Evolutionary conservation across 768 basidiomycete species (phyloP).

Genomic region (Candolleomyces eurysporus): DNA sequence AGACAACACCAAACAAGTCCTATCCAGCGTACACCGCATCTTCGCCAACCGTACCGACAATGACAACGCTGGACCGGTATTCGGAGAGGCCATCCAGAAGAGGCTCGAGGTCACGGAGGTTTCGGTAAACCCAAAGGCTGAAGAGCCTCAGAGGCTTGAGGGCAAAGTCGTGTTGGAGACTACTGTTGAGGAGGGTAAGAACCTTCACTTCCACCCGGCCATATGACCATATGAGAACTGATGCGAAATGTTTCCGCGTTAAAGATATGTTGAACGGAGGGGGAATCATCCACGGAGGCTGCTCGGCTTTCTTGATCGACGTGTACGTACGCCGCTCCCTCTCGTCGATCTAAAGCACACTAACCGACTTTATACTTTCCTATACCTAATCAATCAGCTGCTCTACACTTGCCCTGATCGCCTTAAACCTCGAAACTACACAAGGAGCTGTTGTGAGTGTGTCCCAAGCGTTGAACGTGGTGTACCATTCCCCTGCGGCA

Average conservation of each 20-base stretch:
- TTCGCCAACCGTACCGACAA: conserved; percentile 10
- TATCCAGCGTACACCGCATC: conserved; percentile 17
- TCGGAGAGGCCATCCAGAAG: conserved; percentile 21
- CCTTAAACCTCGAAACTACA: conserved; percentile 24
- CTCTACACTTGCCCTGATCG: conserved; percentile 47
- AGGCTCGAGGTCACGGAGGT: conserved; percentile 35
- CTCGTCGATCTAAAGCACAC: not conserved
- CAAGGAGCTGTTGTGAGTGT: conserved; percentile 31
- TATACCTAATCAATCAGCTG: conserved; percentile 32
- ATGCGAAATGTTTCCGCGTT: not conserved
- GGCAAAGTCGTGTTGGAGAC: conserved; percentile 42
- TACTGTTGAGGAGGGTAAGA: conserved; percentile 39
- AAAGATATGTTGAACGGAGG: conserved; percentile 55
- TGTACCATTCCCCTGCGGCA: conserved; percentile 56
- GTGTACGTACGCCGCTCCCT: conserved; percentile 30
- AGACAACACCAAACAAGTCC: conserved; percentile 17
- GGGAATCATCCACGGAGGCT: conserved; percentile 54
- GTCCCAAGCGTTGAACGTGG: conserved; percentile 50
- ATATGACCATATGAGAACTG: not conserved
- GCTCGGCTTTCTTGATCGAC: conserved; percentile 54
- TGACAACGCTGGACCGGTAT: conserved; percentile 11
- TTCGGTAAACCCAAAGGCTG: conserved; percentile 35
- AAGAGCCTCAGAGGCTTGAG: conserved; percentile 41
- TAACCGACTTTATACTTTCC: not conserved
- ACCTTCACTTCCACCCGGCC: not conserved